Evolutionary conservation across 2,329 filamentous ascomycete genomes (phyloP), one percentile per base, ranked within the genome.

Genomic region (Parasarocladium wereldwijsianum): DNA sequence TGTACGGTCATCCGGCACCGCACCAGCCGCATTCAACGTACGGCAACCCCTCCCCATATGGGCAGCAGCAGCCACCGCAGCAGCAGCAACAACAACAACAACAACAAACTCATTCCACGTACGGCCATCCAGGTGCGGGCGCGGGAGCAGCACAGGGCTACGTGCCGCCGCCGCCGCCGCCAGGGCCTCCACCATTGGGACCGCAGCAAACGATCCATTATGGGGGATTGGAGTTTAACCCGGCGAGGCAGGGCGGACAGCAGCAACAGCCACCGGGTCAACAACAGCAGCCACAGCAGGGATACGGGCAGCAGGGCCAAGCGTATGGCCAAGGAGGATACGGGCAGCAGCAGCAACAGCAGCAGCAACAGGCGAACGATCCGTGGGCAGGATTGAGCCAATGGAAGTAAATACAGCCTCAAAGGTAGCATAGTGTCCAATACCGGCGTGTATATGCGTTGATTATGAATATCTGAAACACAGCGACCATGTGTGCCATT

Each of bases 131-230:
- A n/a, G n/a, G n/a, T n/a, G n/a, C n/a, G n/a, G n/a, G n/a, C n/a
- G n/a, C n/a, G n/a, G n/a, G n/a, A n/a, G n/a, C n/a, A n/a, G n/a
- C 69, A 10, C 56, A 58, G 0, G 69, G 70, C 4, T 74, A 73
- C 37, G 65, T 76, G 21, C 71, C 69, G 4, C 72, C 72, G 3
- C 70, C 72, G 6, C 72, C 71, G 2, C 70, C 71, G 2, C 72
- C 71, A 1, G 70, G 69, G 0, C 70, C 70, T 4, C 70, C 70
- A 6, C 70, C 70, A 2, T 44, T 75, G 39, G 69, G 69, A 4
- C 67, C 68, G 18, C 70, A 75, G 44, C 70, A 75, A 47, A 75
- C 68, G 8, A 64, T 70, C 17, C 65, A 72, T 38, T 68, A 71
- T 38, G 52, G 55, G 6, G 46, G 46, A 17, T 49, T 53, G 27